Conservation (phyloP, 345 rosid genomes). For the Murraya koenigii region DNA sequence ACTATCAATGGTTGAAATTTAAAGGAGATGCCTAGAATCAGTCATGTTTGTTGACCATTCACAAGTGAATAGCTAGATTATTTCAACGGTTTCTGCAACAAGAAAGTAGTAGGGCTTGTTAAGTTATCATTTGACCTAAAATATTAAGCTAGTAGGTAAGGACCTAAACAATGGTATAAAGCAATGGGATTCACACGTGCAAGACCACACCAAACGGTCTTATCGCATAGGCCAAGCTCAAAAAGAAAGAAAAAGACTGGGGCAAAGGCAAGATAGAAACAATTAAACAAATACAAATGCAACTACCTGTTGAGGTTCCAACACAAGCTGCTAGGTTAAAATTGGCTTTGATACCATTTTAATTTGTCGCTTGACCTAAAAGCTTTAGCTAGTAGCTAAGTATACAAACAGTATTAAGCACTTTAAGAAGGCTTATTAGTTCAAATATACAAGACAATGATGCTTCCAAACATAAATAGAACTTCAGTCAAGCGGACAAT, state of each 20-base stretch:
- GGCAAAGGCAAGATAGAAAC: neutral
- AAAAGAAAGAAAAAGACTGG: neutral
- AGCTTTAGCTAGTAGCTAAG: neutral
- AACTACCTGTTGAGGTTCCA: neutral
- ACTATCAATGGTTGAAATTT: constrained; percentile 52
- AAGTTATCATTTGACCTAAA: neutral
- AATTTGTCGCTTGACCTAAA: too few species aligned
- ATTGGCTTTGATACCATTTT: too few species aligned
- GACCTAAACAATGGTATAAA: neutral
- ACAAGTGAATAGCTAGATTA: constrained; percentile 10
- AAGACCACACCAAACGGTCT: neutral
- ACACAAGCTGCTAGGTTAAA: neutral
- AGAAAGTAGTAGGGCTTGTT: neutral
- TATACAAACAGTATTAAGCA: neutral
- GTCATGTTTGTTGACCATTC: constrained; percentile 7
- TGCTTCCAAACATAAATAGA: constrained; percentile 5
- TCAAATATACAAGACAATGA: constrained; percentile 1
- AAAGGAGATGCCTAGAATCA: constrained; percentile 29
- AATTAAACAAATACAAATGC: neutral
- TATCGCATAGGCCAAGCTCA: neutral
- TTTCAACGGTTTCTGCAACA: constrained; percentile 4
- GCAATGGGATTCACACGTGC: neutral
- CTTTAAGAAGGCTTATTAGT: neutral
- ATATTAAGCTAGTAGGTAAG: neutral
- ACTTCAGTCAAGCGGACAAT: neutral